phyloP scores from a whole-genome alignment of 768 basidiomycete species.

The Leccinum obscurum region DNA sequence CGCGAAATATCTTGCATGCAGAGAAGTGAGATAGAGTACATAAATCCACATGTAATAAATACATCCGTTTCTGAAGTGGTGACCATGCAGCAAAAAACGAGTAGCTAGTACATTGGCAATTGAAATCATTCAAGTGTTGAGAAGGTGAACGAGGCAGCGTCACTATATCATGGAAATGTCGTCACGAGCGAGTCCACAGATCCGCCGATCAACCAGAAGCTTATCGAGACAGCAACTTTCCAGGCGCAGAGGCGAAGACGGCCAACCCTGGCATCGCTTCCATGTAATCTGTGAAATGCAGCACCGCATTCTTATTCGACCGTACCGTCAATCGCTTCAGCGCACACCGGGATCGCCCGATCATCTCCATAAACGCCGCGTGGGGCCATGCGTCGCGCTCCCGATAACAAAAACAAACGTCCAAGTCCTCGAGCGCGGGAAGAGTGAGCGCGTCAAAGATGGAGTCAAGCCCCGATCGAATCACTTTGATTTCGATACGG shows the following conservation, averaged over 20 bases:
- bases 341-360: slow-evolving; percentile 26
- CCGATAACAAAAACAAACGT: slow-evolving; percentile 32
- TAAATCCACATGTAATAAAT: slow-evolving; percentile 1
- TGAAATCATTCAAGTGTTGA: background rate
- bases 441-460: slow-evolving; percentile 23
- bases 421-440: slow-evolving; percentile 33
- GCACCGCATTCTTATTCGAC: slow-evolving; percentile 21
- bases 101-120: background rate
- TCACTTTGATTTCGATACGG: slow-evolving; percentile 33
- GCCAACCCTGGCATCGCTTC: slow-evolving; percentile 23
- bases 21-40: background rate
- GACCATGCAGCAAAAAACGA: background rate
- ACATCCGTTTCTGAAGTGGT: background rate
- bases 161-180: background rate
- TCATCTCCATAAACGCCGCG: slow-evolving; percentile 22
- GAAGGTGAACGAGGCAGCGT: background rate
- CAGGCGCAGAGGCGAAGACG: slow-evolving; percentile 13
- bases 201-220: background rate
- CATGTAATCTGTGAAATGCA: slow-evolving; percentile 26
- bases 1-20: background rate
- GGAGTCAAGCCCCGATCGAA: slow-evolving; percentile 23
- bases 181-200: background rate
- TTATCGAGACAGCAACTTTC: background rate
- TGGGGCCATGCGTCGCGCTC: slow-evolving; percentile 33
- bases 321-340: slow-evolving; percentile 27